Evolutionary conservation across 345 rosid species (phyloP).

Genomic region (Populus deltoides): DNA sequence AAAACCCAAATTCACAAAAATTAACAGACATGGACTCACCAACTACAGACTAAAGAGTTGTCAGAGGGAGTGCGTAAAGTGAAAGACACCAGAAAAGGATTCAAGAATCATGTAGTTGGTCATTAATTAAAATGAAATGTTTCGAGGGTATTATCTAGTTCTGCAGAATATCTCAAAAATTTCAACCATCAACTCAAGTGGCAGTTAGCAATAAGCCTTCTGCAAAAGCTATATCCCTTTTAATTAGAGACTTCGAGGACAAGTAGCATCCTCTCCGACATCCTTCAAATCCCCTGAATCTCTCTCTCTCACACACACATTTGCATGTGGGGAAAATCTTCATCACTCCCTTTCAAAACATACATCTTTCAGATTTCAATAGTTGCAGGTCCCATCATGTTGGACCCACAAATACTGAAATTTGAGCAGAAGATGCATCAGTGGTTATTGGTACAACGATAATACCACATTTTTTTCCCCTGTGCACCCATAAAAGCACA

Average conservation of each 20-base stretch:
- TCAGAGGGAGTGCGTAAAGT: neutral
- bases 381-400: neutral
- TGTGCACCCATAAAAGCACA: neutral
- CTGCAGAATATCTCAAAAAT: neutral
- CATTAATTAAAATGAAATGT: neutral
- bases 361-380: neutral
- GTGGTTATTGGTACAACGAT: neutral
- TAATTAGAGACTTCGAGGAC: neutral
- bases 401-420: neutral
- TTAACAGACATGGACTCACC: neutral
- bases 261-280: neutral
- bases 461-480: neutral
- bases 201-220: conserved; percentile 4
- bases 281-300: neutral
- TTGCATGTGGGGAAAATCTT: neutral
- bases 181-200: neutral
- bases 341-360: neutral
- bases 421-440: neutral
- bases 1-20: neutral
- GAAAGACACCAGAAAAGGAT: neutral
- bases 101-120: neutral
- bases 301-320: neutral
- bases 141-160: neutral
- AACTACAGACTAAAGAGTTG: neutral
- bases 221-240: neutral